These are phyloP conservation scores for Epichloe sp. DNA, from an alignment of 2,329 filamentous ascomycete species.

Conservation along the genomic window DNA sequence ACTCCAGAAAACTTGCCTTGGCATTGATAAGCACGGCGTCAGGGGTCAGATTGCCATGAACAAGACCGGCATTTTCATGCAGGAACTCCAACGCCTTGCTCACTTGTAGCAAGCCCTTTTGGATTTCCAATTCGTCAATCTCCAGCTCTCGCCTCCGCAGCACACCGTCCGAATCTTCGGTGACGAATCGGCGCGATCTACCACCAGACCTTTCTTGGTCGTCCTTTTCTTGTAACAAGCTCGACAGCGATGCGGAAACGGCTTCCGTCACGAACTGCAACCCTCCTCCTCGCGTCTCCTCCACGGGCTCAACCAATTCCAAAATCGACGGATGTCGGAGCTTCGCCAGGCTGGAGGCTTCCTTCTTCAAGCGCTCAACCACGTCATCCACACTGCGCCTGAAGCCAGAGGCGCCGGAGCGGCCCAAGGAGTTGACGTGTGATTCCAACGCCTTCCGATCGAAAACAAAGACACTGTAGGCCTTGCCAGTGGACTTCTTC, in stretches of 20 bases:
- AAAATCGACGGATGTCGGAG: slow-evolving; percentile 84
- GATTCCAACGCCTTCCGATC: slow-evolving; percentile 76
- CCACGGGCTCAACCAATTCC: slow-evolving; percentile 86
- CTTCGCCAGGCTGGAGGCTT: slow-evolving; percentile 77
- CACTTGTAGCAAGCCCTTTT: slow-evolving; percentile 87
- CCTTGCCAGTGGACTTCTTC: slow-evolving; percentile 84
- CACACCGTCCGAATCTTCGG: slow-evolving; percentile 64
- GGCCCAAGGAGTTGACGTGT: slow-evolving; percentile 24
- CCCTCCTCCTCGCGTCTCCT: slow-evolving; percentile 82
- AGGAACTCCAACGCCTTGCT: slow-evolving; percentile 91
- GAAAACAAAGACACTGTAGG: slow-evolving; percentile 87
- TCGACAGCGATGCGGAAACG: slow-evolving; percentile 77
- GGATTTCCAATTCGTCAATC: slow-evolving; percentile 93
- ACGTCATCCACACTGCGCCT: slow-evolving; percentile 83
- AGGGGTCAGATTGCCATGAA: slow-evolving; percentile 83
- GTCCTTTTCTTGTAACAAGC: slow-evolving; percentile 76
- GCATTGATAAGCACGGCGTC: slow-evolving; percentile 89
- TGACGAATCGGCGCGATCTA: slow-evolving; percentile 64
- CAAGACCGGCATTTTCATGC: slow-evolving; percentile 85
- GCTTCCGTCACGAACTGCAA: slow-evolving; percentile 92
- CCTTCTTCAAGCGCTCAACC: slow-evolving; percentile 78
- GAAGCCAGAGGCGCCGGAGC: slow-evolving; percentile 44
- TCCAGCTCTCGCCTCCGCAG: slow-evolving; percentile 69
- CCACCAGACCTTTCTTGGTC: slow-evolving; percentile 64
- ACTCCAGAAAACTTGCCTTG: slow-evolving; percentile 44